Base-by-base conservation (phyloP, 805 yeast species). In the Candida hispaniensis region DNA sequence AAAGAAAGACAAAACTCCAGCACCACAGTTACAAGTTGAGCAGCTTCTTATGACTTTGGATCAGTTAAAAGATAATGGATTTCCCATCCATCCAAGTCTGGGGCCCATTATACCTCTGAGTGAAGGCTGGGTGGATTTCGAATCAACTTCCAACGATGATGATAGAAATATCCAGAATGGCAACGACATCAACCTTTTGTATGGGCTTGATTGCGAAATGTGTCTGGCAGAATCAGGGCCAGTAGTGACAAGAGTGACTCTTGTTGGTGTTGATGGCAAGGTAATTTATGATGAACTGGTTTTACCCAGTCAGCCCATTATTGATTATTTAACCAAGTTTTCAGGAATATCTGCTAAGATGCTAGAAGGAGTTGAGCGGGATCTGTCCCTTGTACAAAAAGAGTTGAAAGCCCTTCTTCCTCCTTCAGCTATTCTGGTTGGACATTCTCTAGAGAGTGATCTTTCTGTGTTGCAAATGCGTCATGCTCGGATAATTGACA, bases 191-290 rank as follows among this genome's bases (percentile, higher is more conserved):
- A 73, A 16, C 36, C 20, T 65, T 39, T 71, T 79, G 0, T 82
- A 71, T 58, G 91, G 93, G 0, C 45, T 91, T 12, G 98, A 88
- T 57, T 91, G 98, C 62, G 98, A 88, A 57, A 91, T 88, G 83
- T 83, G 95, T 52, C 58, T 66, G 40, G 57, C 86, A 0, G 68
- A 60, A 0, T 43, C 49, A 1, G 85, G 83, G 0, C 64, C 67
- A 25, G 93, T 72, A 1, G 60, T 88, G 24, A 73, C 97, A 0
- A 64, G 96, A 35, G 71, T 81, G 0, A 79, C 94, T 2, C 44
- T 91, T 7, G 68, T 85, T 1, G 75, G 79, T 51, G 72, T 69
- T 46, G 64, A 72, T 33, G 69, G 67, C 11, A 65, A 69, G 4
- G 68, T 76, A 0, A 52, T 88, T 0, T 56, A 78, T 41, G 94